Percentiles rank a stretch among this genome's conserved stretches.
Conservation (phyloP, 2,329 filamentous ascomycete species). For the Penicillium sp. region DNA sequence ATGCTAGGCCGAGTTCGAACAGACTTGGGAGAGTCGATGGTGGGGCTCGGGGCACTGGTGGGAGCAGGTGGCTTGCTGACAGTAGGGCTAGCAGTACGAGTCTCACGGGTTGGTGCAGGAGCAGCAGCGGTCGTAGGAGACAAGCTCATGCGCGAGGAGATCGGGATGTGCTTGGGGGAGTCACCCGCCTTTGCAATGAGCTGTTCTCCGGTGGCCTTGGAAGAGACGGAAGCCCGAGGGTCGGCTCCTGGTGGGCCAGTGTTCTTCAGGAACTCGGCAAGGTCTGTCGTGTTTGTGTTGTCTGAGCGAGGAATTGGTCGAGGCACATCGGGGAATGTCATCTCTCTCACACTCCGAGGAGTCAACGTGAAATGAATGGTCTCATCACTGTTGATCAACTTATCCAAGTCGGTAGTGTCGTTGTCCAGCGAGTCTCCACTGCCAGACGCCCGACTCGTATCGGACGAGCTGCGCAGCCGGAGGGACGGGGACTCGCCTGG, state of each 20-base stretch:
- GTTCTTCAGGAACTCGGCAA: conserved; percentile 41
- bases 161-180: conserved; percentile 26
- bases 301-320: conserved; percentile 34
- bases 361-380: conserved; percentile 82
- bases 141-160: conserved; percentile 16
- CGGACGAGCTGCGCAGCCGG: conserved; percentile 38
- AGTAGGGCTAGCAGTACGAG: conserved; percentile 70
- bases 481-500: conserved; percentile 29
- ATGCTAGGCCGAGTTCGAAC: conserved; percentile 15
- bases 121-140: conserved; percentile 21
- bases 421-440: conserved; percentile 41
- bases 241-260: conserved; percentile 33
- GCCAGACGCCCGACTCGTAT: conserved; percentile 33
- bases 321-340: conserved; percentile 53
- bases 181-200: conserved; percentile 19
- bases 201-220: conserved; percentile 19
- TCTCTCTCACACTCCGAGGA: conserved; percentile 74
- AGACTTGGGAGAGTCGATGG: conserved; percentile 3
- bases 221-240: conserved; percentile 22
- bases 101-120: conserved; percentile 65
- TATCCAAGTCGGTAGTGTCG: conserved; percentile 70
- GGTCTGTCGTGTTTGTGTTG: conserved; percentile 38
- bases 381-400: conserved; percentile 78
- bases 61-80: conserved; percentile 83
- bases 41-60: conserved; percentile 9